Conservation (phyloP, 148 eudicot species). For the Arbutus unedo region DNA sequence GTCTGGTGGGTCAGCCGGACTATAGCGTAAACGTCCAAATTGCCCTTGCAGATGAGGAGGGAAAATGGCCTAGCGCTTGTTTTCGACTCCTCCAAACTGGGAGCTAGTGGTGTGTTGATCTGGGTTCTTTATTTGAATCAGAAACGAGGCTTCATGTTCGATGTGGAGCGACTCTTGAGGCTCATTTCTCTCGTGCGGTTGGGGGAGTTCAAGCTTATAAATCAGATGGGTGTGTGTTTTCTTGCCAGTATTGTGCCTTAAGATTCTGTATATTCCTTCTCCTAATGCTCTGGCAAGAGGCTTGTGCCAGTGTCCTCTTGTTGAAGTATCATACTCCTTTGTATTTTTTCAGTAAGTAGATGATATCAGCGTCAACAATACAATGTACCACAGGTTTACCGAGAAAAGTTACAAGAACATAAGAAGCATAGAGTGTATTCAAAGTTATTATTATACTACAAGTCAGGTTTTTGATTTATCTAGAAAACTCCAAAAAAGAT, state of each 20-base stretch:
- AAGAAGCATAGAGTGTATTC: too few relatives aligned
- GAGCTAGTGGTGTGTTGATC: slow-evolving; percentile 20
- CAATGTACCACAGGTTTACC: neutral
- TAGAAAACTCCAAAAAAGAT: too few relatives aligned
- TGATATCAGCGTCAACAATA: neutral
- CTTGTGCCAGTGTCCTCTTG: slow-evolving; percentile 58
- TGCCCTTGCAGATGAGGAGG: slow-evolving; percentile 64
- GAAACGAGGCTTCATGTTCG: slow-evolving; percentile 56
- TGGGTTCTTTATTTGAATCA: slow-evolving; percentile 74
- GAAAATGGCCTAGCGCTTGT: slow-evolving; percentile 59
- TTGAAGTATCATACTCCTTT: slow-evolving; percentile 67
- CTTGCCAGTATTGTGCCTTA: slow-evolving; percentile 44
- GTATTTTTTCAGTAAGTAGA: neutral
- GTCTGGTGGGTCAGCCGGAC: slow-evolving; percentile 66
- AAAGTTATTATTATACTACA: too few relatives aligned
- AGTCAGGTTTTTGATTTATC: too few relatives aligned
- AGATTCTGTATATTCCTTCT: slow-evolving; percentile 68
- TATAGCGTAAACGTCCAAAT: slow-evolving; percentile 39
- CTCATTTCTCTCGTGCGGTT: slow-evolving; percentile 27
- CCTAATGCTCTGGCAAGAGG: slow-evolving; percentile 58
- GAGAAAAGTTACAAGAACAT: too few relatives aligned
- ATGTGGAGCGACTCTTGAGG: slow-evolving; percentile 54
- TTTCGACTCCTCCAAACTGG: slow-evolving; percentile 48
- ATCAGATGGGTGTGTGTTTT: slow-evolving; percentile 63
- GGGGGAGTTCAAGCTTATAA: slow-evolving; percentile 75